Base-by-base conservation (phyloP, 148 eudicot species). In the Silene conica region DNA sequence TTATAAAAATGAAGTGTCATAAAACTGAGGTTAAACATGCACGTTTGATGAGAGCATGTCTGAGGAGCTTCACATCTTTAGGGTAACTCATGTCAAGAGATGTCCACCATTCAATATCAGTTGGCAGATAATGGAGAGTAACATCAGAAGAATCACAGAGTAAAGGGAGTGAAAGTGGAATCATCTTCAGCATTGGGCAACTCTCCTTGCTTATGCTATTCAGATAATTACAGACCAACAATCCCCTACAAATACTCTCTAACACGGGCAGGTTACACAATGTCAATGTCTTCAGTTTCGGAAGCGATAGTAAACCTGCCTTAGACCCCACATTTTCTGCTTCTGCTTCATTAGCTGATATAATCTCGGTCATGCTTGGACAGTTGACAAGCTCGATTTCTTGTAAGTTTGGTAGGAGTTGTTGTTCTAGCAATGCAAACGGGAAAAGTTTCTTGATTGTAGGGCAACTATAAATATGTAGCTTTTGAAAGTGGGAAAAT, bases 351-450 rank as follows among this genome's bases (percentile, higher is more conserved):
- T 68, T 20, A 52, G 25, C 28, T 41, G 71, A 41, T 68, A 68
- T 45, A 19, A 68, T 41, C 50, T 68, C 71, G 4, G 25, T 14
- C 71, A 68, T 68, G 71, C 48, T 18, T 10, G 71, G 71, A 68
- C 71, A 68, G 71, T 68, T 68, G 54, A 68, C 56, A 13, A 68
- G 26, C 55, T 68, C 71, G 11, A 68, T 68, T 26, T 68, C 57
- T 19, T 41, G 56, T 58, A 68, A 26, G 71, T 68, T 68, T 21
- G 71, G 71, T 5, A 68, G 56, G 7, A 68, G 54, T 45, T 68
- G 46, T 31, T 68, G 71, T 43, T 46, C 23, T 68, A 68, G n/a
- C 56, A 68, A 45, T 20, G 16, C 71, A 18, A 43, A 13, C 22
- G 71, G 71, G 23, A 68, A 68, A 3, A 68, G 4, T 15, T 12